These are phyloP conservation scores for Pseudocercospora eumusae DNA, from an alignment of 2,329 filamentous ascomycete genomes.

Conservation along the genomic window DNA sequence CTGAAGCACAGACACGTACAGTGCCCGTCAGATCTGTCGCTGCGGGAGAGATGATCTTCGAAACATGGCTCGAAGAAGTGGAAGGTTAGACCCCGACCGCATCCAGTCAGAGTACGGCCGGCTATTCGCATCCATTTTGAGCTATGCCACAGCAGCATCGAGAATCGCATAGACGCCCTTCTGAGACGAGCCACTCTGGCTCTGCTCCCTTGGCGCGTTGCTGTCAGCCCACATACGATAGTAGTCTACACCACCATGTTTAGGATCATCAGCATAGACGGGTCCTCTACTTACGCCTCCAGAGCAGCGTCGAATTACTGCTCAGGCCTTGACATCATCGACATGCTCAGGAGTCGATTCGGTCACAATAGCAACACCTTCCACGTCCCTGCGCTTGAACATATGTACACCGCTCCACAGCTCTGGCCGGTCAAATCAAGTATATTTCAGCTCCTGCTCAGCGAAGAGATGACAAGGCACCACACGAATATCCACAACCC, in stretches of 20 bases:
- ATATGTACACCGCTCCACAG: slow-evolving; percentile 40
- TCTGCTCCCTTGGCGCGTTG: slow-evolving; percentile 38
- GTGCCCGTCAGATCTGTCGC: slow-evolving; percentile 64
- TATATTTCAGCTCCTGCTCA: slow-evolving; percentile 36
- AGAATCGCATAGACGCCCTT: slow-evolving; percentile 42
- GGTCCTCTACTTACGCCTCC: slow-evolving; percentile 42
- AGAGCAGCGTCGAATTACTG: slow-evolving; percentile 38
- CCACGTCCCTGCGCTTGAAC: slow-evolving; percentile 35
- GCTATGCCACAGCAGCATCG: slow-evolving; percentile 34
- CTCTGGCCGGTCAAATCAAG: slow-evolving; percentile 37
- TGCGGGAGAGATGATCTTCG: slow-evolving; percentile 65
- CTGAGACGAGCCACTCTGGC: slow-evolving; percentile 36
- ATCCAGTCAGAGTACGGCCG: slow-evolving; percentile 16
- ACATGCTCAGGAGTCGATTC: slow-evolving; percentile 13
- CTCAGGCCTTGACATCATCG: slow-evolving; percentile 34
- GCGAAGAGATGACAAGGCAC: slow-evolving; percentile 32
- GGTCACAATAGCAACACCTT: slow-evolving; percentile 34
- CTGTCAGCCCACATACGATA: slow-evolving; percentile 44
- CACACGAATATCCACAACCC: slow-evolving; percentile 31
- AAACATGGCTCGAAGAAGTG: slow-evolving; percentile 68
- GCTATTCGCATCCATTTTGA: neutral
- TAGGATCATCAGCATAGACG: slow-evolving; percentile 38
- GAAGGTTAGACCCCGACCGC: slow-evolving; percentile 9
- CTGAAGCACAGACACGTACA: slow-evolving; percentile 44
- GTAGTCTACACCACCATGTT: slow-evolving; percentile 37